Evolutionary conservation across 352 stramenopile species (phyloP).

Genomic region (Globisporangium yorkense): DNA sequence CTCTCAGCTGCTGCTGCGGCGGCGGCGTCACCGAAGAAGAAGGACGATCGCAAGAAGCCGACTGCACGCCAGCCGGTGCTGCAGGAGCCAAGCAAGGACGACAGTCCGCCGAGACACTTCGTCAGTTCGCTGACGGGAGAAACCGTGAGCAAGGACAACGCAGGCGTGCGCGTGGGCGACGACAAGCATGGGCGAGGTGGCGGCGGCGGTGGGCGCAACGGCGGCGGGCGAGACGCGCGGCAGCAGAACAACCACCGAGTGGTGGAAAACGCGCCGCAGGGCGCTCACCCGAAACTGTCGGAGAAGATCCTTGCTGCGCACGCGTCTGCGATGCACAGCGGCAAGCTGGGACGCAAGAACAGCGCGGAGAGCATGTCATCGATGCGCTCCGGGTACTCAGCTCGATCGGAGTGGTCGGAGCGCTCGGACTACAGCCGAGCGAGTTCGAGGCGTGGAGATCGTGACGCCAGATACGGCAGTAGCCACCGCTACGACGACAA

Average conservation of each 20-base stretch:
- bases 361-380: slow-evolving; percentile 50
- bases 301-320: slow-evolving; percentile 14
- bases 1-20: background rate
- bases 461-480: slow-evolving; percentile 2
- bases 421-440: slow-evolving; percentile 14
- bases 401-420: slow-evolving; percentile 23
- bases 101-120: slow-evolving; percentile 10
- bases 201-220: background rate
- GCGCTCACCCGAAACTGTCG: slow-evolving; percentile 13
- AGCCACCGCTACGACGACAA: slow-evolving; percentile 12
- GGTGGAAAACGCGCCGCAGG: slow-evolving; percentile 17
- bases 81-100: slow-evolving; percentile 1
- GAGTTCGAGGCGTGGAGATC: slow-evolving; percentile 4
- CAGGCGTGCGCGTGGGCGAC: slow-evolving; percentile 4
- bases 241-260: slow-evolving; percentile 14
- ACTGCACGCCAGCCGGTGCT: background rate
- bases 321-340: slow-evolving; percentile 13
- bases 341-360: slow-evolving; percentile 37
- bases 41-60: slow-evolving; percentile 11
- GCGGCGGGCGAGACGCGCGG: slow-evolving; percentile 10
- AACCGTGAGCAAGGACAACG: slow-evolving; percentile 13
- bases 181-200: slow-evolving; percentile 5
- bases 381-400: slow-evolving; percentile 28
- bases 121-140: slow-evolving; percentile 33
- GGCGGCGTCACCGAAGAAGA: slow-evolving; percentile 6